Evolutionary conservation across 768 basidiomycete species (phyloP), one percentile per base, ranked within the genome.

Genomic region (Xerocomus brunneocitrinus): DNA sequence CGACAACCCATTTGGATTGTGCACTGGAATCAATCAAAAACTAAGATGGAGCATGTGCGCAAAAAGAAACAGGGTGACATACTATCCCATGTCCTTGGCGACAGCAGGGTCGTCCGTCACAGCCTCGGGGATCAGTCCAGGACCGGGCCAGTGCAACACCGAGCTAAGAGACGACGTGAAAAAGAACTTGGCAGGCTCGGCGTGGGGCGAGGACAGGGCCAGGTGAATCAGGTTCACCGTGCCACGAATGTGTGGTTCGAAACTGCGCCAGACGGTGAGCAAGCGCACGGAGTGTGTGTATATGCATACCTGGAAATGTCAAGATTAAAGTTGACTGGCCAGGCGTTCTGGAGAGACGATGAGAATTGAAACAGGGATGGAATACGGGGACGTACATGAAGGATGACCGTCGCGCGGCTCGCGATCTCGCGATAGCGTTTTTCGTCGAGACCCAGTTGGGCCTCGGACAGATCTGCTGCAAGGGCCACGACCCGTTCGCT

Each of bases 311-410:
- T 67, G 6, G 62, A 58, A 22, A 67, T 65, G 8, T 66, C 67
- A 36, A 81, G 65, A 47, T 71, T 74, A 56, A 83, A 82, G 62
- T 82, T 82, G 51, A 82, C 81, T 1, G 77, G 74, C 81, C 81
- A 82, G 8, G 79, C 79, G 47, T 77, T 80, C 77, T 78, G 47
- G 31, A 10, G 46, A 30, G 16, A 12, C n/a, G 27, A 32, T 34
- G n/a, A 30, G 31, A 30, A 19, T 3, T 14, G 7, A 50, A 13
- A 41, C 25, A 47, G 13, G 13, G 44, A 13, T 9, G 34, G 36
- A 6, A 16, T 16, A 7, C 35, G 35, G 35, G 5, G 14, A 51
- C 66, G 39, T 54, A 76, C 75, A 60, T 80, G 79, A 13, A 82
- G 73, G 16, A 81, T 70, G 36, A 70, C 67, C 0, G 80, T 81